phyloP scores from a whole-genome alignment of 2,329 filamentous ascomycete genomes.

The Mariannaea elegans region DNA sequence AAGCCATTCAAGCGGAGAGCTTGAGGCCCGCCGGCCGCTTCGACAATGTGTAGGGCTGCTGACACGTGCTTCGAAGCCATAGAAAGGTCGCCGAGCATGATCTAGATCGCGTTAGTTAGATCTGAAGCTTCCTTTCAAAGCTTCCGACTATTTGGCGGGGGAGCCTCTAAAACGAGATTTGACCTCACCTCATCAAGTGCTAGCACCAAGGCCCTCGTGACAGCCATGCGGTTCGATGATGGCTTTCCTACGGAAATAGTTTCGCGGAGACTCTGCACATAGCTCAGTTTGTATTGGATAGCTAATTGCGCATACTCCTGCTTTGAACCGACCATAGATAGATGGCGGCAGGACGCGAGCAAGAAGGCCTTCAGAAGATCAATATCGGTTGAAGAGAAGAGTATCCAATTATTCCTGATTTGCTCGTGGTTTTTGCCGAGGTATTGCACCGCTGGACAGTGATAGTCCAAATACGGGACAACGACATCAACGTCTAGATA shows the following conservation, averaged over 20 bases:
- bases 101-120: neutral
- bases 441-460: conserved; percentile 19
- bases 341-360: conserved; percentile 19
- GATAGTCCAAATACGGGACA: conserved; percentile 9
- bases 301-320: conserved; percentile 14
- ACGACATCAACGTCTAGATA: conserved; percentile 14
- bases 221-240: conserved; percentile 1
- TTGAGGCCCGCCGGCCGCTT: conserved; percentile 5
- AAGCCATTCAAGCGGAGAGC: conserved; percentile 16
- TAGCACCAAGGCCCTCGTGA: conserved; percentile 20
- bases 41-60: conserved; percentile 14
- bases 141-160: no score
- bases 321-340: conserved; percentile 1
- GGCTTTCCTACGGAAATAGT: neutral
- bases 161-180: no score
- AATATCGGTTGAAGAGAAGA: conserved; percentile 15
- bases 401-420: conserved; percentile 19
- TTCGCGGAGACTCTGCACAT: conserved; percentile 11
- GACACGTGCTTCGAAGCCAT: conserved; percentile 23
- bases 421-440: conserved; percentile 1
- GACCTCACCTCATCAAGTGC: conserved; percentile 22
- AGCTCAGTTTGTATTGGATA: conserved; percentile 22
- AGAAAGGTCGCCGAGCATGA: conserved; percentile 15
- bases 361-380: conserved; percentile 25
- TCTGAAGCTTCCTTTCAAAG: neutral